phyloP scores from a whole-genome alignment of 371 early-diverging fungal genomes.

The Entomophthora muscae region DNA sequence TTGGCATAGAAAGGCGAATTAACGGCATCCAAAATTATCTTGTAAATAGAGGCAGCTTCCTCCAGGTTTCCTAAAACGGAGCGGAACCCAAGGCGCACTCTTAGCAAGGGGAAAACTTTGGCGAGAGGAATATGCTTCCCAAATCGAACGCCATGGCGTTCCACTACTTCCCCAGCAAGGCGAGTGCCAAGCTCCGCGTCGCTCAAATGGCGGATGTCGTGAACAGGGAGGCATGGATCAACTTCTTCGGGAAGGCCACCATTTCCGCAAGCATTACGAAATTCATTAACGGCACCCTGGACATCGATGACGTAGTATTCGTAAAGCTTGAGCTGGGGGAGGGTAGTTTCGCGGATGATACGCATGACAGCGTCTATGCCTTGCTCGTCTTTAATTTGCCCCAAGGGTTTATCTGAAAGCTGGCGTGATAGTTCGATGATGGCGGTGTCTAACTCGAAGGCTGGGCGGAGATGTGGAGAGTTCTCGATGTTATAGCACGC shows the following conservation, averaged over 20 bases:
- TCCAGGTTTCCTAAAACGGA: conserved; percentile 12
- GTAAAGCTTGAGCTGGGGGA: conserved; percentile 61
- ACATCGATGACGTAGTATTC: conserved; percentile 72
- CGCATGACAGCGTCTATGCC: conserved; percentile 47
- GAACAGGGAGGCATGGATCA: conserved; percentile 66
- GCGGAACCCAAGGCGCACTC: background rate
- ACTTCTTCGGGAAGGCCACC: conserved; percentile 11
- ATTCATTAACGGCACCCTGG: conserved; percentile 17
- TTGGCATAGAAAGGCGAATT: conserved; percentile 67
- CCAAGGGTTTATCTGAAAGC: conserved; percentile 13
- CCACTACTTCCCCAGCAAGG: background rate
- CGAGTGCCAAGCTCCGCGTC: background rate
- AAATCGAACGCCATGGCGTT: conserved; percentile 14
- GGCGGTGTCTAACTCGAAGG: conserved; percentile 79
- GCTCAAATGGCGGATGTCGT: conserved; percentile 23
- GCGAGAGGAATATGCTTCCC: conserved; percentile 19
- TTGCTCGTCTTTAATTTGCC: conserved; percentile 28
- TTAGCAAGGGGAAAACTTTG: conserved; percentile 18
- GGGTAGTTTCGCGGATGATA: conserved; percentile 29
- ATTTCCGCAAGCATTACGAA: conserved; percentile 19
- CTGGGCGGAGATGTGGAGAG: conserved; percentile 82
- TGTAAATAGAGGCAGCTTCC: conserved; percentile 17
- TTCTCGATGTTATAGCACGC: conserved; percentile 89
- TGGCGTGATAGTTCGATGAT: conserved; percentile 24
- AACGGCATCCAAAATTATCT: conserved; percentile 49